A percentile compares a stretch with the other conserved stretches of the same genome.
phyloP scores from a whole-genome alignment of 2,329 filamentous ascomycete species.

The Beauveria sp. region DNA sequence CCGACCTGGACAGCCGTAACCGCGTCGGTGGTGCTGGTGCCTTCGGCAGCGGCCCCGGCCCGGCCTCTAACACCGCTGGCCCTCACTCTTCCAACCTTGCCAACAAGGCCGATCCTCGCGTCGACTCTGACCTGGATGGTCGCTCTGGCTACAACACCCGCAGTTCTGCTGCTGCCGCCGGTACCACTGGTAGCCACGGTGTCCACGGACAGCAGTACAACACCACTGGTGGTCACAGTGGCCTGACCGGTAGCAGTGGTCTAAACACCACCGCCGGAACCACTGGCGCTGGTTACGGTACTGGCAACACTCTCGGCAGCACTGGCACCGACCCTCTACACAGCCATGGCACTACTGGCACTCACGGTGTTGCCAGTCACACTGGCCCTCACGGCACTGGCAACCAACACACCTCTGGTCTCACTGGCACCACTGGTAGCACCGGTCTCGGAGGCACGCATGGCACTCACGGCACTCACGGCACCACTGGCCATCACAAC shows the following conservation, averaged over 20 bases:
- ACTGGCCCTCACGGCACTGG: conserved; percentile 15
- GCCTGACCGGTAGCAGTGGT: neutral
- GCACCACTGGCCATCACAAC: conserved; percentile 21
- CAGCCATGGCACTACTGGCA: neutral
- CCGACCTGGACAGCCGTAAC: conserved; percentile 34
- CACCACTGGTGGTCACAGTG: conserved; percentile 21
- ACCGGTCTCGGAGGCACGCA: conserved; percentile 11
- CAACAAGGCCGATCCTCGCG: conserved; percentile 43
- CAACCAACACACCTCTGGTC: conserved; percentile 13
- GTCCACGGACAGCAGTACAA: conserved; percentile 25
- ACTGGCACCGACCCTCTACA: conserved; percentile 23
- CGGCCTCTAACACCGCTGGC: conserved; percentile 21
- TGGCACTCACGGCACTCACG: conserved; percentile 14
- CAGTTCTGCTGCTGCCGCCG: conserved; percentile 16
- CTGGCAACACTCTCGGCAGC: conserved; percentile 25
- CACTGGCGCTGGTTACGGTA: conserved; percentile 10
- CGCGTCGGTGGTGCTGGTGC: neutral
- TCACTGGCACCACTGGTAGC: conserved; percentile 14
- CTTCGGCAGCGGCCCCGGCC: conserved; percentile 14
- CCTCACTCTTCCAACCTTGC: conserved; percentile 34
- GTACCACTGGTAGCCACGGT: conserved; percentile 31
- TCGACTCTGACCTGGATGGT: conserved; percentile 42
- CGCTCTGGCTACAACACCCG: conserved; percentile 16
- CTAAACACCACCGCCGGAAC: conserved; percentile 7
- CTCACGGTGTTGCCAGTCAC: neutral